Evolutionary conservation across 163 green algal genomes (phyloP).

Genomic region (Picocystis sp.): DNA sequence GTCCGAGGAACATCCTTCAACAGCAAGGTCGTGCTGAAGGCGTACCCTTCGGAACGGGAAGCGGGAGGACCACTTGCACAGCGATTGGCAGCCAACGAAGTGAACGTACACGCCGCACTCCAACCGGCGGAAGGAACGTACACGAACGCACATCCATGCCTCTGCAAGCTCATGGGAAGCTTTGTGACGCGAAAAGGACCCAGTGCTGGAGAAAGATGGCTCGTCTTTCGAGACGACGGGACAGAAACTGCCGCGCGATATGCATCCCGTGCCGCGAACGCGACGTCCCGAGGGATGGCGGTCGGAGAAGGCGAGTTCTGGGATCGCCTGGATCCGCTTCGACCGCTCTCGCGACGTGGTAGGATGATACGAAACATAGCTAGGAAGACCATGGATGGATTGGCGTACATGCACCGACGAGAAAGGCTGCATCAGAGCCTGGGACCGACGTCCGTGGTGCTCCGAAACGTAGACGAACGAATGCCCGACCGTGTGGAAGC

Average conservation of each 20-base stretch:
- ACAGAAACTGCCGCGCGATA: slow-evolving; percentile 16
- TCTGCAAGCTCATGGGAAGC: slow-evolving; percentile 23
- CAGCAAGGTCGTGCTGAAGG: slow-evolving; percentile 14
- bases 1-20: background rate
- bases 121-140: slow-evolving; percentile 12
- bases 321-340: slow-evolving; percentile 17
- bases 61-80: slow-evolving; percentile 9
- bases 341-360: slow-evolving; percentile 12
- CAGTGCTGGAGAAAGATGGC: slow-evolving; percentile 14
- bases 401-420: slow-evolving; percentile 34
- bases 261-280: slow-evolving; percentile 7
- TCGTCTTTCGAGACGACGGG: slow-evolving; percentile 20
- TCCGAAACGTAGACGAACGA: slow-evolving; percentile 9
- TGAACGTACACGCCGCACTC: slow-evolving; percentile 18
- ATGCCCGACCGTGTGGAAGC: slow-evolving; percentile 8
- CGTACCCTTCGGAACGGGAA: slow-evolving; percentile 14
- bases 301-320: slow-evolving; percentile 24
- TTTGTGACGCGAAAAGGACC: slow-evolving; percentile 13
- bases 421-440: slow-evolving; percentile 33
- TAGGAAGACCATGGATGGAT: slow-evolving; percentile 15
- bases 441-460: slow-evolving; percentile 27
- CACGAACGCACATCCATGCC: background rate
- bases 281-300: slow-evolving; percentile 7
- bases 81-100: slow-evolving; percentile 27
- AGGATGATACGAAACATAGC: slow-evolving; percentile 18